Evolutionary conservation across 768 basidiomycete genomes (phyloP), one percentile per base, ranked within the genome.

Genomic region (Lenzites betulinus): DNA sequence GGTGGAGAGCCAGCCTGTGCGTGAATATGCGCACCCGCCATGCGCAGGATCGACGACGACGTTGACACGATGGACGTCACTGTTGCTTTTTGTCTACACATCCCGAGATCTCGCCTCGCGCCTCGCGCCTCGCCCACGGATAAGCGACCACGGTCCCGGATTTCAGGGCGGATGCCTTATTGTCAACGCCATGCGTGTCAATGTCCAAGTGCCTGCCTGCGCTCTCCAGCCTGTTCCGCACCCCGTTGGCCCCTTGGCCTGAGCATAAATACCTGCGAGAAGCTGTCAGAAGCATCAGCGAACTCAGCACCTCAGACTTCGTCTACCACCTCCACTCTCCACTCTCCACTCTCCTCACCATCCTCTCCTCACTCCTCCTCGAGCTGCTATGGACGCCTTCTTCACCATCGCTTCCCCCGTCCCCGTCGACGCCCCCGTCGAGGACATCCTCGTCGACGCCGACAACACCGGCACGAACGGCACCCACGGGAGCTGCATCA

Each of bases 331-430:
- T 43, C 30, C 23, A 23, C 18, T 0, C 26, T n/a, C 22, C 13
- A 30, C 35, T 55, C 33, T 35, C 54, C 25, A 16, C 54, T 55
- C 15, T n/a, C 35, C 51, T 12, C 25, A 18, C 35, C 43, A 54
- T 42, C 53, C 53, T 33, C 53, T 22, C 53, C 44, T 44, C 18
- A 26, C 38, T 7, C 2, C 43, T 20, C n/a, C 38, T 35, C 30
- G 16, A 35, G 25, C 46, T 20, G 55, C 55, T 54, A 64, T 64
- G 64, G 64, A 64, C 64, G 64, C 64, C 13, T 64, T 64, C 59
- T 60, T 61, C 51, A 58, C 51, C 52, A 54, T 61, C 59, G 64
- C 64, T 18, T 25, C 51, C 41, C 55, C 59, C 52, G 59, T 61
- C 56, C 59, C 59, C 36, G 46, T 36, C 43, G 64, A 58, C 51